Base-by-base conservation (phyloP, 768 basidiomycete species). In the Mrakia hoshinonis region DNA sequence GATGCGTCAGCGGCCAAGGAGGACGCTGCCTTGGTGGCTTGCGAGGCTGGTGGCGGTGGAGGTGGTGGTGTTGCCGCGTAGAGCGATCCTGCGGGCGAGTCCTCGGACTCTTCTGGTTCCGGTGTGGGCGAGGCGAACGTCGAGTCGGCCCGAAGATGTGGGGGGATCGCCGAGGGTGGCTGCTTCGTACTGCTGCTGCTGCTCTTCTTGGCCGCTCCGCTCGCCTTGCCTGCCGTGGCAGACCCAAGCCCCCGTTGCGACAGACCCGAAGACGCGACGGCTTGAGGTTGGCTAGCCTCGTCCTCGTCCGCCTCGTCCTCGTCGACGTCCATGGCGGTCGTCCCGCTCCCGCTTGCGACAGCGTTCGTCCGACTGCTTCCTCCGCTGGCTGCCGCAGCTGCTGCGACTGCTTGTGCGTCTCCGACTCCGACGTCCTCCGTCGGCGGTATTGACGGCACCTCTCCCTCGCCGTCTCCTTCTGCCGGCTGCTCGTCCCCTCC, bases 401-500 rank as follows among this genome's bases (percentile, higher is more conserved):
- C n/a, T n/a, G n/a, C n/a, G n/a, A n/a, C n/a, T n/a, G n/a, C n/a
- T n/a, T n/a, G n/a, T 71, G 9, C 39, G 3, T 70, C 43, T 31
- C 43, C 39, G 46, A 66, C 31, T 29, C 26, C 64, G 1, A 66
- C 64, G 20, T 48, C 46, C 43, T 46, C 64, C 63, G 5, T 75
- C 49, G 26, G 43, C 61, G 61, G 68, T 39, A 15, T 54, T 61
- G 43, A 71, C 49, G 43, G 71, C 61, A 34, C 66, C 69, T 13
- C 70, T 61, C 48, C 36, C 60, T 68, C 66, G 5, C 62, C 46
- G 7, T 2, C 63, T 46, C 48, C 52, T 3, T 43, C 55, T 43
- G 75, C 78, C 2, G 82, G 82, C 75, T 83, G 82, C 34, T 88
- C 82, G 76, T 91, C 90, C 2, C 95, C 96, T 1, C 89, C 93